Base-by-base conservation (phyloP, 345 rosid species). In the Reutealis trisperma region DNA sequence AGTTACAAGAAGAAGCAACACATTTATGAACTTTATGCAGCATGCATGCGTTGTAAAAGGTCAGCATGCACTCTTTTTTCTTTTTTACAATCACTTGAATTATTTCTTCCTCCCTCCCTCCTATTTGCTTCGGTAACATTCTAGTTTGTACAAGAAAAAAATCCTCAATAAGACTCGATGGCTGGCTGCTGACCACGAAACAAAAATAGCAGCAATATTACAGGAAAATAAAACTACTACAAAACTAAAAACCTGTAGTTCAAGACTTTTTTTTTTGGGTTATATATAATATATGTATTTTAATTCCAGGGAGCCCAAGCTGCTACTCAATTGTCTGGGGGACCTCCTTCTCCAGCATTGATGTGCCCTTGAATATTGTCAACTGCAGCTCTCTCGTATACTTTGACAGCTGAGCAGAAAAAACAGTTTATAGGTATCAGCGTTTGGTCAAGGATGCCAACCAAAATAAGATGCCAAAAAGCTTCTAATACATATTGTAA, bases 301-400 rank as follows among this genome's bases (percentile, higher is more conserved):
- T 25, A 47, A 60, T 27, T 49, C 49, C 22, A 2, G 14, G 7
- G 21, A 60, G 32, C 14, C 5, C 5, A 47, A n/a, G 65, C 70
- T 66, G 64, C 71, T 71, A 70, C n/a, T 55, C 51, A 44, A 22
- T 60, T 60, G 44, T 52, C 73, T 2, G 65, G 61, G 79, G 90
- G 65, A 96, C 90, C 84, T 87, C 88, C 85, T 91, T 96, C 87
- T 96, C 97, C 60, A 96, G 83, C 91, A 94, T 87, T 67, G 90
- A 84, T 52, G 97, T 96, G 71, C 98, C 98, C 74, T 88, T 88
- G 70, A 94, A 96, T 65, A 96, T 83, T 4, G 98, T 94, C 58
- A 94, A 88, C 84, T 89, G 95, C 74, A 86, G 78, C 73, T 91
- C 88, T 76, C 79, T 85, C 80, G 93, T 88, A 87, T 88, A 90